Conservation (phyloP, 202 grass and related monocot genomes). For the Alloteropsis angusta region DNA sequence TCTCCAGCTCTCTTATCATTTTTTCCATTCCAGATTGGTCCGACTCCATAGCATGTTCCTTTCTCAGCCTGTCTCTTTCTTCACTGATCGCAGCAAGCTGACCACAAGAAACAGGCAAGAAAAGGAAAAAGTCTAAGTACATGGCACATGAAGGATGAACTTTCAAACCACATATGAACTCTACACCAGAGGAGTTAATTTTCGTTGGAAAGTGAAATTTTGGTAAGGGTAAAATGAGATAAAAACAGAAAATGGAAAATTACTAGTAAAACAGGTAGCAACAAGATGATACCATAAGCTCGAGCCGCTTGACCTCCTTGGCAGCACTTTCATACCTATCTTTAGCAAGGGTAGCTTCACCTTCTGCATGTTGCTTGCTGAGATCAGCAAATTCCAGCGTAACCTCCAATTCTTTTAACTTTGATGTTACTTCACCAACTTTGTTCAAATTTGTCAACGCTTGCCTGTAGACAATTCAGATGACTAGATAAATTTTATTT, state of each 20-base stretch:
- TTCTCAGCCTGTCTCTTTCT: slow-evolving; percentile 80
- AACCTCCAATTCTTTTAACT: slow-evolving; percentile 75
- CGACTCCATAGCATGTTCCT: slow-evolving; percentile 39
- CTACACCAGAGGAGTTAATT: not conserved
- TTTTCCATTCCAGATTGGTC: slow-evolving; percentile 57
- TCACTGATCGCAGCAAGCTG: slow-evolving; percentile 80
- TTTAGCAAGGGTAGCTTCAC: slow-evolving; percentile 64
- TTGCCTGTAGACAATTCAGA: slow-evolving; percentile 54
- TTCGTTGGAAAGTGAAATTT: not conserved
- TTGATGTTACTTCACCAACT: slow-evolving; percentile 69
- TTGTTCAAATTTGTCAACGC: slow-evolving; percentile 65
- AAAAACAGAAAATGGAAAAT: slow-evolving; percentile 17
- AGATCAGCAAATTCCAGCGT: slow-evolving; percentile 61
- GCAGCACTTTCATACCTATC: slow-evolving; percentile 56
- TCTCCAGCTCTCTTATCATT: slow-evolving; percentile 63
- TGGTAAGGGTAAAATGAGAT: not conserved
- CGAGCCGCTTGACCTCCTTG: slow-evolving; percentile 65
- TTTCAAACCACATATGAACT: not conserved
- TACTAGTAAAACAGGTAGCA: slow-evolving; percentile 6
- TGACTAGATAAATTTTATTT: slow-evolving; percentile 7
- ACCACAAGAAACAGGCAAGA: slow-evolving; percentile 16
- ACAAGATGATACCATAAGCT: slow-evolving; percentile 58
- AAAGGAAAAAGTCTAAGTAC: slow-evolving; percentile 10
- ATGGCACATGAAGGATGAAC: not conserved
- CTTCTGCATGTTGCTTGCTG: slow-evolving; percentile 74